phyloP scores from a whole-genome alignment of 108 stramenopile genomes.

The Nitzschia sp. region DNA sequence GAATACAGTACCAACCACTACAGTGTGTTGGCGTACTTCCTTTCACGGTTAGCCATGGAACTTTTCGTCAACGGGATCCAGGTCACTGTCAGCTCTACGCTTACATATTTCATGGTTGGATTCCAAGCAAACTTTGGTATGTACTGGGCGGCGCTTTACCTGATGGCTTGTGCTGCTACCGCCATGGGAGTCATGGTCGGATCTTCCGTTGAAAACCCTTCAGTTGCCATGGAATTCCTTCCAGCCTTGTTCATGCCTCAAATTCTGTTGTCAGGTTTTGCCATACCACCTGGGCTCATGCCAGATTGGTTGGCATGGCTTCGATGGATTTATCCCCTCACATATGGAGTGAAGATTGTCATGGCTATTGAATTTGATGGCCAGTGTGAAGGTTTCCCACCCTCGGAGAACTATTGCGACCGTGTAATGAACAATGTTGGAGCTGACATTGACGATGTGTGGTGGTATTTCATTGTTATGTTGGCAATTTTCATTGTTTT shows the following conservation, averaged over 20 bases:
- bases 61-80: slow-evolving; percentile 39
- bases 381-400: slow-evolving; percentile 26
- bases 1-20: slow-evolving; percentile 85
- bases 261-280: slow-evolving; percentile 74
- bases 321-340: slow-evolving; percentile 72
- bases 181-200: slow-evolving; percentile 58
- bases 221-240: slow-evolving; percentile 56
- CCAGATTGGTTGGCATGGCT: slow-evolving; percentile 65
- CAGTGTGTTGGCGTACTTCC: slow-evolving; percentile 59
- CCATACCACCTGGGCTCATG: slow-evolving; percentile 37
- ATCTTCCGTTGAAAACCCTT: slow-evolving; percentile 51
- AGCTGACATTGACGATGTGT: slow-evolving; percentile 38
- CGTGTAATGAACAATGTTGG: slow-evolving; percentile 39
- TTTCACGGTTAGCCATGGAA: slow-evolving; percentile 45
- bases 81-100: slow-evolving; percentile 19
- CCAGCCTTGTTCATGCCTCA: slow-evolving; percentile 75
- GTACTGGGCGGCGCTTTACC: slow-evolving; percentile 27
- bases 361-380: slow-evolving; percentile 60
- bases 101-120: slow-evolving; percentile 52
- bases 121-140: slow-evolving; percentile 38
- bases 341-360: slow-evolving; percentile 51
- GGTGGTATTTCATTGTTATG: slow-evolving; percentile 65
- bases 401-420: slow-evolving; percentile 36
- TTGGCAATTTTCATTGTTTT: slow-evolving; percentile 57
- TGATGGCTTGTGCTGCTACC: slow-evolving; percentile 44